Conservation (phyloP, 495 filamentous ascomycete species). For the Podospora pseudoanserina region DNA sequence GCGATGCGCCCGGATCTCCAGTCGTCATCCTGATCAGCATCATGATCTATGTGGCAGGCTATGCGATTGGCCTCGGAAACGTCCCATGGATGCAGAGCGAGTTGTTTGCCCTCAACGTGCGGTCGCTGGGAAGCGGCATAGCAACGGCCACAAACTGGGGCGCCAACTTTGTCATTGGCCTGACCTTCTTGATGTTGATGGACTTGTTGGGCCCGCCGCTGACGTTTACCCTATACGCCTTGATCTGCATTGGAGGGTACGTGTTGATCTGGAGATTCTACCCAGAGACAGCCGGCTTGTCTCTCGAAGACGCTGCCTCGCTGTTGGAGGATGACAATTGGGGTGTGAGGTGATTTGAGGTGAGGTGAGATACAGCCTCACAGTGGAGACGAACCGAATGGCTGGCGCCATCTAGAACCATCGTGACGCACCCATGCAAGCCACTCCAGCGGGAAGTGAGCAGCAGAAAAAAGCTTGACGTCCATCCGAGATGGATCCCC, state of each 20-base stretch:
- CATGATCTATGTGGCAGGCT: slow-evolving; percentile 78
- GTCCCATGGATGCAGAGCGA: slow-evolving; percentile 94
- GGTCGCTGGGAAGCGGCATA: slow-evolving; percentile 75
- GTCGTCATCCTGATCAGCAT: slow-evolving; percentile 64
- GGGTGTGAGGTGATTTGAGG: slow-evolving; percentile 55
- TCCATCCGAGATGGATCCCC: slow-evolving; percentile 1
- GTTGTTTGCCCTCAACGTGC: slow-evolving; percentile 80
- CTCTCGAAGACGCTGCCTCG: slow-evolving; percentile 74
- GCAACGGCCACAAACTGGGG: slow-evolving; percentile 88
- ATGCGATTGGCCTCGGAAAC: slow-evolving; percentile 84
- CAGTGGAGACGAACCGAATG: not conserved
- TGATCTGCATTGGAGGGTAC: slow-evolving; percentile 66
- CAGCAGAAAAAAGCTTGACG: slow-evolving; percentile 7
- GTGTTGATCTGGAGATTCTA: slow-evolving; percentile 66
- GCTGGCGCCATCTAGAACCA: slow-evolving; percentile 8
- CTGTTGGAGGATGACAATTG: slow-evolving; percentile 67
- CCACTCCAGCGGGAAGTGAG: not conserved
- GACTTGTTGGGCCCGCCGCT: slow-evolving; percentile 67
- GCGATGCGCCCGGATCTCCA: slow-evolving; percentile 34
- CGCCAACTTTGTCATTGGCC: slow-evolving; percentile 80
- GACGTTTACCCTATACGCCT: slow-evolving; percentile 74
- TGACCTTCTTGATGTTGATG: slow-evolving; percentile 87
- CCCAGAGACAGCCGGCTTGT: slow-evolving; percentile 78
- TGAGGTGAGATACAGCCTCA: not conserved
- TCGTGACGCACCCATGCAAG: slow-evolving; percentile 15